phyloP scores from a whole-genome alignment of 2,329 filamentous ascomycete species.

The Talaromyces sp. region DNA sequence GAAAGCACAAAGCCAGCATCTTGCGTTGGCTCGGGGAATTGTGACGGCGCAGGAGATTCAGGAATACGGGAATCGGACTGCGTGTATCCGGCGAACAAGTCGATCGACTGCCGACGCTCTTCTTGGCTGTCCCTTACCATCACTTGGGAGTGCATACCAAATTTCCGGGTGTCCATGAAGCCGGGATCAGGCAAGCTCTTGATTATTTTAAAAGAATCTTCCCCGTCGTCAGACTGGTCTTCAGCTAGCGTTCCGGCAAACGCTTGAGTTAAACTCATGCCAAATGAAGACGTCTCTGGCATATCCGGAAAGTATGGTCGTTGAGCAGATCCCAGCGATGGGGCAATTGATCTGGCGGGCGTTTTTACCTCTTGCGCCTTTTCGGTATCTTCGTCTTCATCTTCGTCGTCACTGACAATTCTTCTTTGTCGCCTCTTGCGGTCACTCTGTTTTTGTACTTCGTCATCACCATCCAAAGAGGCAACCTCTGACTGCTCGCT shows the following conservation, averaged over 20 bases:
- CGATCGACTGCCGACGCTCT: slow-evolving; percentile 33
- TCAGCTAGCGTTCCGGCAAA: slow-evolving; percentile 85
- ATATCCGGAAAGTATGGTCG: slow-evolving; percentile 63
- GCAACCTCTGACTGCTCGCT: slow-evolving; percentile 19
- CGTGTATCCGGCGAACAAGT: slow-evolving; percentile 40
- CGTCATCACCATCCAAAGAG: slow-evolving; percentile 37
- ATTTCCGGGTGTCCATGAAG: slow-evolving; percentile 54
- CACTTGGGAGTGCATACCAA: slow-evolving; percentile 53
- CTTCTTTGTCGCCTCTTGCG: slow-evolving; percentile 46
- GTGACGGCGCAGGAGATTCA: slow-evolving; percentile 45
- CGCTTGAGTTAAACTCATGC: slow-evolving; percentile 76
- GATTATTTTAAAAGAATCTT: slow-evolving; percentile 49
- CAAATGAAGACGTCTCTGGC: slow-evolving; percentile 42
- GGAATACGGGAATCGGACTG: slow-evolving; percentile 29
- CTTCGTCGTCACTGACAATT: slow-evolving; percentile 61
- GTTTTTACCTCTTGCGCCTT: slow-evolving; percentile 21
- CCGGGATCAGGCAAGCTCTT: slow-evolving; percentile 48
- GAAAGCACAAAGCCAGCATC: slow-evolving; percentile 71
- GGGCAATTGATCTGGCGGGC: slow-evolving; percentile 25
- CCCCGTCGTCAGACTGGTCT: slow-evolving; percentile 39
- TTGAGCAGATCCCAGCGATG: slow-evolving; percentile 26
- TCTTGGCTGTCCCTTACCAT: slow-evolving; percentile 56
- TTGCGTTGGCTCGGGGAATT: slow-evolving; percentile 71
- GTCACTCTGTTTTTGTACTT: slow-evolving; percentile 39
- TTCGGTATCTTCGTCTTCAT: slow-evolving; percentile 41